phyloP scores from a whole-genome alignment of 2,329 filamentous ascomycete genomes.

The Fusarium albosuccineum region DNA sequence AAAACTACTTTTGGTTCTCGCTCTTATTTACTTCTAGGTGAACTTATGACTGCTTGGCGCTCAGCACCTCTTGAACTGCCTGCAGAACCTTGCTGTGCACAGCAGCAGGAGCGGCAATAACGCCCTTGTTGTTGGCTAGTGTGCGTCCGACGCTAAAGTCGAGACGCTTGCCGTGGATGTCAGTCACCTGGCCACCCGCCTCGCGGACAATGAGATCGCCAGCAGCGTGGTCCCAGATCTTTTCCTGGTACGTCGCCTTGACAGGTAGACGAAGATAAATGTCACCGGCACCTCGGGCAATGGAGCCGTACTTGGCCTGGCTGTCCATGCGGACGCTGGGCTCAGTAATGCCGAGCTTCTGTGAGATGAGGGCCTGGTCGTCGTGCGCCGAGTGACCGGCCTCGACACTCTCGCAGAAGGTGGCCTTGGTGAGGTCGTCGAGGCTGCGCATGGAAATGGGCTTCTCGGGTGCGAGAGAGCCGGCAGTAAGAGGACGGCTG shows the following conservation, averaged over 20 bases:
- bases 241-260: conserved; percentile 91
- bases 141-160: conserved; percentile 91
- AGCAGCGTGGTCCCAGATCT: conserved; percentile 99
- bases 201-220: conserved; percentile 95
- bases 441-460: conserved; percentile 85
- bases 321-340: conserved; percentile 97
- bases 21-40: conserved; percentile 15
- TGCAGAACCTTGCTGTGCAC: conserved; percentile 82
- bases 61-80: conserved; percentile 84
- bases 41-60: conserved; percentile 46
- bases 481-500: conserved; percentile 76
- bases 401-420: conserved; percentile 97
- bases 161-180: conserved; percentile 85
- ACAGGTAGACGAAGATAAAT: conserved; percentile 93
- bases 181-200: conserved; percentile 91
- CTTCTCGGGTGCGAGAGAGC: conserved; percentile 66
- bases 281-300: conserved; percentile 93
- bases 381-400: conserved; percentile 90
- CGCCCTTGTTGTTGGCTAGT: conserved; percentile 90
- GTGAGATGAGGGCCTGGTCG: conserved; percentile 84
- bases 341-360: conserved; percentile 86
- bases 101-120: conserved; percentile 85
- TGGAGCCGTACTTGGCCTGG: conserved; percentile 97
- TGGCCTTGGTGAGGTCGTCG: conserved; percentile 80
- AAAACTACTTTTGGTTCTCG: conserved; percentile 38